phyloP scores from a whole-genome alignment of 78 protist genomes.

The Mastigamoeba balamuthi region DNA sequence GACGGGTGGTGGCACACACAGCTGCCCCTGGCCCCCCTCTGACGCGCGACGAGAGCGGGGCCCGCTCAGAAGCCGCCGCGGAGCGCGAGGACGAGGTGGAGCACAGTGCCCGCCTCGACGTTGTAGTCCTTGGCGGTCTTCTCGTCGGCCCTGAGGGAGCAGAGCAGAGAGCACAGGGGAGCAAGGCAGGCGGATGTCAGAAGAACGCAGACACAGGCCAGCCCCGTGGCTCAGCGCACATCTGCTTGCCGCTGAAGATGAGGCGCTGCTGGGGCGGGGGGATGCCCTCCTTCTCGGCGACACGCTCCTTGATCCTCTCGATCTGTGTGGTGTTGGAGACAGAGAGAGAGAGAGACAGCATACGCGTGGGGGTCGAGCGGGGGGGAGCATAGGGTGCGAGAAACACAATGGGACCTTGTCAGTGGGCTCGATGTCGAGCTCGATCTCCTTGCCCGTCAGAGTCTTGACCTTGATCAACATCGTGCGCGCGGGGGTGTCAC shows the following conservation, averaged over 20 bases:
- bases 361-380: too few relatives aligned
- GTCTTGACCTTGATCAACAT: constrained; percentile 67
- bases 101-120: constrained; percentile 70
- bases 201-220: too few relatives aligned
- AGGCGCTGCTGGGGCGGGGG: constrained; percentile 83
- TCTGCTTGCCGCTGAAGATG: constrained; percentile 68
- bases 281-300: constrained; percentile 84
- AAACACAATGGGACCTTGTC: constrained; percentile 33
- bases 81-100: constrained; percentile 80
- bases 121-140: constrained; percentile 58
- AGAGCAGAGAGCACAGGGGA: not conserved
- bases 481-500: constrained; percentile 3
- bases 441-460: constrained; percentile 77
- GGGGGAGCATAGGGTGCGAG: not conserved
- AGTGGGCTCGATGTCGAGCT: constrained; percentile 68
- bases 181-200: too few relatives aligned
- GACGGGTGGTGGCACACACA: too few relatives aligned
- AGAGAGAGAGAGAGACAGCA: not conserved
- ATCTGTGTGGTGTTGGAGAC: constrained; percentile 3
- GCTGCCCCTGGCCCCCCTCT: too few relatives aligned
- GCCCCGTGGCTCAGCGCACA: too few relatives aligned
- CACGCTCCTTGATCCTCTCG: constrained; percentile 72
- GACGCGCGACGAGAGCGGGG: too few relatives aligned
- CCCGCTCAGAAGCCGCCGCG: too few relatives aligned
- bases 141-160: constrained; percentile 60